These are phyloP conservation scores for Dactylorhiza incarnata DNA, from an alignment of 106 monocot species.

Conservation along the genomic window DNA sequence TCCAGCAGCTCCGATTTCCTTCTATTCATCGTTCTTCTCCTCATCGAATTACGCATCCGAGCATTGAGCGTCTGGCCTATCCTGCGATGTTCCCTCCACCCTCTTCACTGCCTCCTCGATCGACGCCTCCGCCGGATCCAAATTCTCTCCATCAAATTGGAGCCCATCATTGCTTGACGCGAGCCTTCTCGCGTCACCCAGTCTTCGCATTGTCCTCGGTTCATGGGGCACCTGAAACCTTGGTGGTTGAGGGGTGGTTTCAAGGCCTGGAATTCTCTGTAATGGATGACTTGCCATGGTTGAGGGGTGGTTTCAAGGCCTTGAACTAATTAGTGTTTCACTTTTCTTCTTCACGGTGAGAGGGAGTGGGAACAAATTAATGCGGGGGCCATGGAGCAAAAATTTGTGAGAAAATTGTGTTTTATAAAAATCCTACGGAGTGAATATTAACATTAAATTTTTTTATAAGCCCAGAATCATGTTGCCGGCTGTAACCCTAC, in stretches of 20 bases:
- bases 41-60: neutral
- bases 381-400: no score
- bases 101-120: neutral
- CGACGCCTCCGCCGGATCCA: neutral
- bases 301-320: no score
- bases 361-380: no score
- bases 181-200: neutral
- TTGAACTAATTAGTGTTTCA: no score
- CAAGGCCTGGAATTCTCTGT: neutral
- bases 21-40: neutral
- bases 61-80: neutral
- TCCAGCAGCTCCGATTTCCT: neutral
- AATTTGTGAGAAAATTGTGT: no score
- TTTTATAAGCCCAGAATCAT: no score
- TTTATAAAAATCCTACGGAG: no score
- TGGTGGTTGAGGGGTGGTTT: neutral
- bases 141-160: neutral
- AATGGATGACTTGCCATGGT: neutral
- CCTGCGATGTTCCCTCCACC: neutral
- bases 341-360: no score
- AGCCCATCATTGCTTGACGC: neutral
- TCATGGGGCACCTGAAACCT: neutral
- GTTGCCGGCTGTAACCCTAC: no score
- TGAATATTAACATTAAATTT: no score
- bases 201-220: neutral